Evolutionary conservation across 2,329 filamentous ascomycete species (phyloP).

Genomic region (Fusarium armeniacum): DNA sequence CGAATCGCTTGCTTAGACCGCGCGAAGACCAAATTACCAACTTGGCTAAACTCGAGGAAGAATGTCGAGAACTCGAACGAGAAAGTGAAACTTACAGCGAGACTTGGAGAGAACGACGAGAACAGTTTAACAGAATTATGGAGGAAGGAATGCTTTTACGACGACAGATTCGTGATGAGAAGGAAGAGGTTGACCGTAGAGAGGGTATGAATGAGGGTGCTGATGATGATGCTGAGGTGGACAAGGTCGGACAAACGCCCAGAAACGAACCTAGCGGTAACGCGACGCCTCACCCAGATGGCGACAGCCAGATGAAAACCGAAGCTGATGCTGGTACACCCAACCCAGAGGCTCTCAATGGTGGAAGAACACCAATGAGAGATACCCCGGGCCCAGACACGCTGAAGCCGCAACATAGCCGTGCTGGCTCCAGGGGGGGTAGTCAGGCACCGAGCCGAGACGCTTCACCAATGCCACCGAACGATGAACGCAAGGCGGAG

Average conservation of each 20-base stretch:
- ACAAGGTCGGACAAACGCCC: slow-evolving; percentile 64
- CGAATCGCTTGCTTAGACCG: slow-evolving; percentile 81
- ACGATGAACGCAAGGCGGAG: slow-evolving; percentile 54
- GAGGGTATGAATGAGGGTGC: slow-evolving; percentile 83
- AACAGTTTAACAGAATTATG: slow-evolving; percentile 90
- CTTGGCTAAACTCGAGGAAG: slow-evolving; percentile 85
- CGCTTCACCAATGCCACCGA: slow-evolving; percentile 49
- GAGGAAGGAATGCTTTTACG: slow-evolving; percentile 91
- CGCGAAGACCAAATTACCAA: slow-evolving; percentile 86
- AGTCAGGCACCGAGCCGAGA: slow-evolving; percentile 52
- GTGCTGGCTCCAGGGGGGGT: slow-evolving; percentile 41
- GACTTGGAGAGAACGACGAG: slow-evolving; percentile 86
- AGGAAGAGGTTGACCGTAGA: slow-evolving; percentile 90
- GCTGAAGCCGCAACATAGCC: slow-evolving; percentile 40
- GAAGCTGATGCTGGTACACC: slow-evolving; percentile 51
- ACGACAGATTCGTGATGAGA: slow-evolving; percentile 90
- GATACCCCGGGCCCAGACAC: slow-evolving; percentile 52
- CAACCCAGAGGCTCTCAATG: slow-evolving; percentile 47
- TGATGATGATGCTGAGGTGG: slow-evolving; percentile 69
- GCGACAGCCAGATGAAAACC: slow-evolving; percentile 52
- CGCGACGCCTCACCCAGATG: slow-evolving; percentile 65
- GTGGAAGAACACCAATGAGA: slow-evolving; percentile 54
- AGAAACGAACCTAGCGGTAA: slow-evolving; percentile 65
- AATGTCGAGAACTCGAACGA: slow-evolving; percentile 87
- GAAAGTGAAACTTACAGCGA: slow-evolving; percentile 85